Conservation (phyloP, 2,329 filamentous ascomycete species). For the Apiospora koreana region DNA sequence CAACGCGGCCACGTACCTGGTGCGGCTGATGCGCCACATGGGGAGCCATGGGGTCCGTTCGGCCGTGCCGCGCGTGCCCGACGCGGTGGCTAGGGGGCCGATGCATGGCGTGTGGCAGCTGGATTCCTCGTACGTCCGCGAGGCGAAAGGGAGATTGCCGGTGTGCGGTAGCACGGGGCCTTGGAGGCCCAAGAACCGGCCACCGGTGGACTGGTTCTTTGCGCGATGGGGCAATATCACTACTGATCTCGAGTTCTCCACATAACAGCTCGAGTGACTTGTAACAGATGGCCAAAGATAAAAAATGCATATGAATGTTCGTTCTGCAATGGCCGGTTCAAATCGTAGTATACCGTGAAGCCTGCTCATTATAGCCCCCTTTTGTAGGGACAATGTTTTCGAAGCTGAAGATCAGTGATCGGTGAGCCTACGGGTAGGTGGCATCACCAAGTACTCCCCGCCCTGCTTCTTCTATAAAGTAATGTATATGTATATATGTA, state of each 20-base stretch:
- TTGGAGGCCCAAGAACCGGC: not conserved
- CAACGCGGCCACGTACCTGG: conserved; percentile 47
- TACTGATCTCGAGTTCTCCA: conserved; percentile 14
- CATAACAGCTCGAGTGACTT: too few species aligned
- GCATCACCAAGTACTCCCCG: too few species aligned
- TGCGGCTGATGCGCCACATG: conserved; percentile 54
- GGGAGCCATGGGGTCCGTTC: conserved; percentile 38
- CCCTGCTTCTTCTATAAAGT: not conserved
- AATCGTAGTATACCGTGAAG: too few species aligned
- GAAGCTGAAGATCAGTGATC: not conserved
- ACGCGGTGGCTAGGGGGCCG: not conserved
- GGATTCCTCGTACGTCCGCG: conserved; percentile 38
- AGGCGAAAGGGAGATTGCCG: conserved; percentile 39
- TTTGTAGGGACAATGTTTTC: too few species aligned
- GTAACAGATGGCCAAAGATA: too few species aligned
- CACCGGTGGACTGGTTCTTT: not conserved
- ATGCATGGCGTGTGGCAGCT: conserved; percentile 33
- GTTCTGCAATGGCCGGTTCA: too few species aligned
- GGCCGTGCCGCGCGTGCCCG: conserved; percentile 43
- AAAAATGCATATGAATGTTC: too few species aligned
- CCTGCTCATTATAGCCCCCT: too few species aligned
- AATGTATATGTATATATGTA: not conserved
- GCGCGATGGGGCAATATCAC: not conserved
- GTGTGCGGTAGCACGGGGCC: conserved; percentile 24
- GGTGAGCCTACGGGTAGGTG: too few species aligned